Evolutionary conservation across 495 filamentous ascomycete genomes (phyloP).

Genomic region (Penicillium paradoxum): DNA sequence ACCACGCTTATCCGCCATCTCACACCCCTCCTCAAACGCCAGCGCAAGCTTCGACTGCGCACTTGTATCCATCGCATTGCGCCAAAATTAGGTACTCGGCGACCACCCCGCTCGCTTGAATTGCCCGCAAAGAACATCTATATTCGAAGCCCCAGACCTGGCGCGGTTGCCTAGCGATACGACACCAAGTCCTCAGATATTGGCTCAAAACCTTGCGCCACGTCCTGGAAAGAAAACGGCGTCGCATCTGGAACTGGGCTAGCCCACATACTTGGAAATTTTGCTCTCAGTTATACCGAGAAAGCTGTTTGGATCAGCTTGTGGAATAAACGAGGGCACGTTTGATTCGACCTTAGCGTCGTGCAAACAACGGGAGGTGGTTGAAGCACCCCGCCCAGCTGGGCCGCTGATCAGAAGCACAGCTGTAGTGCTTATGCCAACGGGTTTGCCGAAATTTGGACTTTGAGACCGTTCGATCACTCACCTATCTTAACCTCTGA

Average conservation of each 20-base stretch:
- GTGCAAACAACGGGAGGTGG: background rate
- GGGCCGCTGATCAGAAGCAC: background rate
- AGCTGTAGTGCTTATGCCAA: no score
- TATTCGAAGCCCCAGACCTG: background rate
- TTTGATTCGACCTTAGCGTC: background rate
- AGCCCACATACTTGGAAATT: background rate
- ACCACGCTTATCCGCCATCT: background rate
- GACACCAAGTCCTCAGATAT: background rate
- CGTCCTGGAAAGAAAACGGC: background rate
- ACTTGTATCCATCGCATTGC: slow-evolving; percentile 1
- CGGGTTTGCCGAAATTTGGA: background rate
- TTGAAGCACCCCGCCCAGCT: background rate
- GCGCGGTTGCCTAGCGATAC: background rate
- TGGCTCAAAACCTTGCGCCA: background rate
- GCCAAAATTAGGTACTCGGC: background rate
- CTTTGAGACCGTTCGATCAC: background rate
- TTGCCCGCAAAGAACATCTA: background rate
- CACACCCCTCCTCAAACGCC: background rate
- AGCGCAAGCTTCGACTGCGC: slow-evolving; percentile 2
- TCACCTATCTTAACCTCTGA: background rate
- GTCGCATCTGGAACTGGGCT: background rate
- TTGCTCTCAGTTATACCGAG: background rate
- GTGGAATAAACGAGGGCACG: background rate
- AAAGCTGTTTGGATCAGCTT: background rate
- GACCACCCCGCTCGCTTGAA: background rate